Conservation (phyloP, 257 asterid genomes). For the Galeopsis tetrahit region DNA sequence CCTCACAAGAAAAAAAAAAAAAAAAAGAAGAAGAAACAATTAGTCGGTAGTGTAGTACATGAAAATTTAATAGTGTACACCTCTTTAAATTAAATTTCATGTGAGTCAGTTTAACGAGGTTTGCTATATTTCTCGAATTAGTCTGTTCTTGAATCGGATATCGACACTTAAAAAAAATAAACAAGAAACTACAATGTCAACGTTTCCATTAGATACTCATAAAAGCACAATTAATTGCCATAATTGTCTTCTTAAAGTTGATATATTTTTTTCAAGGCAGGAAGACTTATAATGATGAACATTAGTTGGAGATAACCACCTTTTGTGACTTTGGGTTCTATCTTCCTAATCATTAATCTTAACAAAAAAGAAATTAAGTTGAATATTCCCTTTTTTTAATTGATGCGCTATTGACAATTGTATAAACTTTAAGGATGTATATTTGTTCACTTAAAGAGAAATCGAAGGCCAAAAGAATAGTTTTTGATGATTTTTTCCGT, state of each 20-base stretch:
- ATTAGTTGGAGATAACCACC: constrained; percentile 39
- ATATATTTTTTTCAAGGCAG: constrained; percentile 11
- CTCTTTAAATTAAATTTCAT: no score
- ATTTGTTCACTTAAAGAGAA: neutral
- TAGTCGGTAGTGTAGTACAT: no score
- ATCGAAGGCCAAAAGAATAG: neutral
- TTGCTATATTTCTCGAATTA: no score
- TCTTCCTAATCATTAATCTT: constrained; percentile 46
- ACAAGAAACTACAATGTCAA: constrained; percentile 14
- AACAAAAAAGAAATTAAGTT: constrained; percentile 37
- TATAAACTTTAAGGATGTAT: neutral
- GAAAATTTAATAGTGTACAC: no score
- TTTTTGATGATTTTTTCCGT: neutral
- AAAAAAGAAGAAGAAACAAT: no score
- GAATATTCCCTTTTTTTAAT: neutral
- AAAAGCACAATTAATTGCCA: constrained; percentile 28
- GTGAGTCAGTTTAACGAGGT: no score
- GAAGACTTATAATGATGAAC: constrained; percentile 36
- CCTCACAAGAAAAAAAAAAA: neutral
- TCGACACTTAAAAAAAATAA: no score
- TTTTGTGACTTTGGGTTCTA: constrained; percentile 51
- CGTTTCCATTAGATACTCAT: constrained; percentile 2
- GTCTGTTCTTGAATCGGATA: no score
- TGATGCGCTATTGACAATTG: neutral
- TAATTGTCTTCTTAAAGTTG: constrained; percentile 14